Evolutionary conservation across 441 rosid genomes (phyloP), one percentile per base, ranked within the genome.

Genomic region (Sinapis alba): DNA sequence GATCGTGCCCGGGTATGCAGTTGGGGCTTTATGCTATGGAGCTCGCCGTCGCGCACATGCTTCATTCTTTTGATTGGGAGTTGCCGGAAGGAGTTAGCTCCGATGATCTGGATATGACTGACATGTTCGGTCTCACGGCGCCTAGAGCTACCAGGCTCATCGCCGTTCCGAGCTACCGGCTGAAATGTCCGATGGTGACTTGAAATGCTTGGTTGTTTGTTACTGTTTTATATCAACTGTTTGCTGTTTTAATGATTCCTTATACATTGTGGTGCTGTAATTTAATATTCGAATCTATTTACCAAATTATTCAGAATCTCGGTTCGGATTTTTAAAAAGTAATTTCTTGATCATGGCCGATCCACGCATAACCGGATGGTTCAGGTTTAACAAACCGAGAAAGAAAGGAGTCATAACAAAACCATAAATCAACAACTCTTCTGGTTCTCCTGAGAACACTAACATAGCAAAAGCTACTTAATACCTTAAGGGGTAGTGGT

Each of bases 1-100:
- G 94, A 78, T 89, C 97, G 0, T 91, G 97, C 53, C 97, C 95
- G 1, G 97, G 93, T 2, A 90, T 88, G 97, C 97, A 92, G 65
- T 79, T 92, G 6, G 96, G 97, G 75, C 68, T 92, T 57, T 88
- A 92, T 68, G 86, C 79, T 8, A 71, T 88, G 36, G 94, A 92
- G 51, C 78, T 83, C 6, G 79, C 83, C 0, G 92, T 87, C 28
- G 91, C 87, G 11, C 79, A 90, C 71, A 68, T 92, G 78, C 85
- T 90, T 15, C 94, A 92, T 69, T 88, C 82, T 43, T 91, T 92
- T 75, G 72, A 82, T 5, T 92, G 96, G 96, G 86, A 83, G 62
- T 78, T 92, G 61, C 86, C 90, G 1, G 76, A 83, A 32, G 96
- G 94, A 58, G 82, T 79, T 84, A 81, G 73, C 56, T 74, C 89